Evolutionary conservation across 106 monocot species (phyloP), one percentile per base, ranked within the genome.

Genomic region (Dioscorea dumetorum): DNA sequence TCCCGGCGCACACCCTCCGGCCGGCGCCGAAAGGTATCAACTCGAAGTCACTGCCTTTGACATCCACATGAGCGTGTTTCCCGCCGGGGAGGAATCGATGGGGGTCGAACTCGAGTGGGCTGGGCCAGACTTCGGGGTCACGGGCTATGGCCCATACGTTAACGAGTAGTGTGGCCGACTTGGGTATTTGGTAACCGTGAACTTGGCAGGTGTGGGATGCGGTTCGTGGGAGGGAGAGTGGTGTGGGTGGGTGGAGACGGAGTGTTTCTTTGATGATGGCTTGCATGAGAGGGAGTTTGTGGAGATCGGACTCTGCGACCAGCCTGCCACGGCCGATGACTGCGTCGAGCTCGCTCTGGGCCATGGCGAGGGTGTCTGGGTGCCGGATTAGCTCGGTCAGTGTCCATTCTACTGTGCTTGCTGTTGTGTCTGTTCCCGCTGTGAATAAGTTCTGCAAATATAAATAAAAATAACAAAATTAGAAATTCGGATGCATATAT

Each of bases 391-490:
- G 48, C 49, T 66, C 65, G 2, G 48, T 14, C 22, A 82, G 21
- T 2, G 78, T 74, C 81, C 86, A 86, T 31, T 82, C 81, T 0
- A 79, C 61, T 16, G 81, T 74, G 13, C 58, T 18, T 7, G 81
- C 58, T 11, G 81, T 51, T 0, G 78, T 75, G 50, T 78, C 77
- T 0, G 81, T 70, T 4, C 81, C 81, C 0, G 67, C 85, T 2
- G 51, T 41, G 58, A 81, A 78, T n/a, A 85, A 57, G 58, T 80
- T 73, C 85, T 84, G 73, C 34, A 34, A 28, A 5, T 5, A 54
- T 2, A 54, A 19, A 2, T 51, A 51, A 18, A 15, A 23, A 41
- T 3, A 8, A 41, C 0, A 41, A 3, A 3, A 41, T 6, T 41
- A 41, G 41, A 28, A 28, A n/a, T n/a, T n/a, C n/a, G n/a, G n/a